phyloP scores from a whole-genome alignment of 2,329 filamentous ascomycete genomes.

The Stagonosporopsis chrysanthemi region DNA sequence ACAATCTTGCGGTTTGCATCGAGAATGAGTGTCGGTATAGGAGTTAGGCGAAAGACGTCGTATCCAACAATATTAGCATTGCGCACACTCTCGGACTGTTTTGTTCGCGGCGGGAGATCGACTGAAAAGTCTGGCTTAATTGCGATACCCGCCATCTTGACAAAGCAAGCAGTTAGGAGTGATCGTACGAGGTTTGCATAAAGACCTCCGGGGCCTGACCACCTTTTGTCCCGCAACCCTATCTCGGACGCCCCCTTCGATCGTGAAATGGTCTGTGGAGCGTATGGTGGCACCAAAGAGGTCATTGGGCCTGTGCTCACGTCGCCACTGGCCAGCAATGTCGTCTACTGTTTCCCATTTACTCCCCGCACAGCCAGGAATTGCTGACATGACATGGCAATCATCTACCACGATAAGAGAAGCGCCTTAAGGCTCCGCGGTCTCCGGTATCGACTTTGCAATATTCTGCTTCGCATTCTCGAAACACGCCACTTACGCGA shows the following conservation, averaged over 20 bases:
- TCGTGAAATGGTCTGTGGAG: background rate
- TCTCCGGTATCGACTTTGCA: background rate
- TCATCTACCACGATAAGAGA: background rate
- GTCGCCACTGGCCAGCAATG: conserved; percentile 1
- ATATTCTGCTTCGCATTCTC: background rate
- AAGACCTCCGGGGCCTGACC: conserved; percentile 17
- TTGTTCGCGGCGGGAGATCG: conserved; percentile 27
- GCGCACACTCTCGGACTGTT: conserved; percentile 14
- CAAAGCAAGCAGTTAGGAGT: conserved; percentile 4
- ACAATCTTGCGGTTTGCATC: conserved; percentile 62
- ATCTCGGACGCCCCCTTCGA: background rate
- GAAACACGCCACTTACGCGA: conserved; percentile 11
- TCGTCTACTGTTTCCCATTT: background rate
- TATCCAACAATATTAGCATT: conserved; percentile 19
- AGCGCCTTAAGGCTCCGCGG: background rate
- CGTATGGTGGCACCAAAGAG: conserved; percentile 3
- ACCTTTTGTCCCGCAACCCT: conserved; percentile 11
- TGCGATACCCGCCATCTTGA: conserved; percentile 18
- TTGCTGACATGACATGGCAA: background rate
- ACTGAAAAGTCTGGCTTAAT: conserved; percentile 19
- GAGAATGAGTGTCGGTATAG: conserved; percentile 43
- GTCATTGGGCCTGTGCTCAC: conserved; percentile 8
- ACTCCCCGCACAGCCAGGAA: background rate
- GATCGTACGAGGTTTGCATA: conserved; percentile 35
- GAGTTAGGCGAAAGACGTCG: conserved; percentile 52